Percentiles rank a stretch among this genome's conserved stretches.
Evolutionary conservation across 2,329 filamentous ascomycete genomes (phyloP).

Genomic region (Albifimbria verrucaria): DNA sequence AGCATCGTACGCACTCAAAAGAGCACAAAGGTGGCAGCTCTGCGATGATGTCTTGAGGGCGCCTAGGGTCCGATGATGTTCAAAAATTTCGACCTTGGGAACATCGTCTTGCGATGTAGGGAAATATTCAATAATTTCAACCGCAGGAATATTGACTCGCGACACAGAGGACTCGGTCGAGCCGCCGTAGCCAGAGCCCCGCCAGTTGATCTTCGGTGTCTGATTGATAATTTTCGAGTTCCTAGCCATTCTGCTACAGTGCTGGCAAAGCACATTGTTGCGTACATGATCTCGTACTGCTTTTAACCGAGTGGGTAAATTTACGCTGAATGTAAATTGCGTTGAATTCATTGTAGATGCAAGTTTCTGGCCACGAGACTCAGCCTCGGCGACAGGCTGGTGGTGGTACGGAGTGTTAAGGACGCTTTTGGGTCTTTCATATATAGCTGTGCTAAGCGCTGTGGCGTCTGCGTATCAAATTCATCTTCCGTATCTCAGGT

Average conservation of each 20-base stretch:
- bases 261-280: neutral
- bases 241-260: neutral
- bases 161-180: neutral
- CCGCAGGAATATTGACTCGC: no score
- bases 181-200: neutral
- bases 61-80: neutral
- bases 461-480: neutral
- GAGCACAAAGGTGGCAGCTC: neutral
- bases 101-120: neutral
- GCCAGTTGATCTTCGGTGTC: conserved; percentile 1
- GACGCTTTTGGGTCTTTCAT: neutral
- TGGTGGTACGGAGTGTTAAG: neutral
- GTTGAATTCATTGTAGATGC: neutral
- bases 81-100: neutral
- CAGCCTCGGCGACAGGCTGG: neutral
- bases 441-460: neutral
- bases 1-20: neutral
- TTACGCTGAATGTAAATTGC: neutral
- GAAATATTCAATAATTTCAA: neutral
- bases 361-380: neutral
- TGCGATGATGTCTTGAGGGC: neutral
- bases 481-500: neutral
- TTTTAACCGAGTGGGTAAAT: neutral
- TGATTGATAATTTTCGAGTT: neutral
- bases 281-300: neutral